phyloP scores from a whole-genome alignment of 352 stramenopile species.

The Phytophthora nicotianae region DNA sequence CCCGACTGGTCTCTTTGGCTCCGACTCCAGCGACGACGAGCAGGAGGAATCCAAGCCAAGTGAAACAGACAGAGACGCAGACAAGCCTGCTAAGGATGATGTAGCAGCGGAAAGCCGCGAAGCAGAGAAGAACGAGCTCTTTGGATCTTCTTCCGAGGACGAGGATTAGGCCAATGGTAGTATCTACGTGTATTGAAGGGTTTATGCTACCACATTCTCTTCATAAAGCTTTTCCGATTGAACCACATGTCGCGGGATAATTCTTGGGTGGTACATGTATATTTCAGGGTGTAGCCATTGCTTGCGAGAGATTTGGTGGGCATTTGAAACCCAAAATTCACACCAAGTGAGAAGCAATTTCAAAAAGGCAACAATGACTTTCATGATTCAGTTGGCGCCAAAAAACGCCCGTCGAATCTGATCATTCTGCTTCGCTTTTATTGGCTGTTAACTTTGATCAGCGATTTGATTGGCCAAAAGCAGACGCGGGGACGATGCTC shows the following conservation, averaged over 20 bases:
- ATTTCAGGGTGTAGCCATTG: no score
- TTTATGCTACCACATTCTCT: not conserved
- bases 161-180: conserved; percentile 54
- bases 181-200: not conserved
- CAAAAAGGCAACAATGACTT: conserved; percentile 21
- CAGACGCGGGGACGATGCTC: conserved; percentile 10
- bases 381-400: conserved; percentile 15
- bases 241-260: no score
- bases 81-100: conserved; percentile 26
- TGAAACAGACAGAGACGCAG: conserved; percentile 20
- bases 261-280: no score
- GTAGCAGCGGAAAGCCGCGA: conserved; percentile 38
- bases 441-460: conserved; percentile 1
- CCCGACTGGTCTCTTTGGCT: conserved; percentile 76
- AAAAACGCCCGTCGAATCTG: conserved; percentile 20
- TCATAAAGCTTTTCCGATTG: not conserved
- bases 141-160: conserved; percentile 78
- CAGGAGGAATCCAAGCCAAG: conserved; percentile 35
- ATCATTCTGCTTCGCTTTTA: not conserved
- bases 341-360: conserved; percentile 6
- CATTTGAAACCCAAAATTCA: conserved; percentile 4
- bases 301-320: not conserved
- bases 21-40: conserved; percentile 83
- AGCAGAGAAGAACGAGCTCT: conserved; percentile 84
- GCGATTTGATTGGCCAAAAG: conserved; percentile 16